phyloP scores from a whole-genome alignment of 768 basidiomycete genomes.

The Sarcodon aspratus region DNA sequence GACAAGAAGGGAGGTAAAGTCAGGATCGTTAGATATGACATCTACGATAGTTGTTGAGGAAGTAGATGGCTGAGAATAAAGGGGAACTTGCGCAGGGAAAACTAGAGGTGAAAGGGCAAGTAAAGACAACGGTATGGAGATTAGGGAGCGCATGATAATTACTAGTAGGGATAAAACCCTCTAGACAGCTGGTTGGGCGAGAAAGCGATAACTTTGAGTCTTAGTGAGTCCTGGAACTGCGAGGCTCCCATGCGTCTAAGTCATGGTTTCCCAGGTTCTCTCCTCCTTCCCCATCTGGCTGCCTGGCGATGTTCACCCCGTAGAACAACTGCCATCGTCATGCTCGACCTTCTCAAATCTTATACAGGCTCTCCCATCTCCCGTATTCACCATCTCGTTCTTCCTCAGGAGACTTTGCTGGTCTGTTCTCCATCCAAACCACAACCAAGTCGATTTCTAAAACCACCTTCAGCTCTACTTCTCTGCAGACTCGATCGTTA shows the following conservation, averaged over 20 bases:
- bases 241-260: neutral
- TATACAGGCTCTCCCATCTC: constrained; percentile 42
- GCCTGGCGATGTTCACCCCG: neutral
- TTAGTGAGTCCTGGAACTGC: neutral
- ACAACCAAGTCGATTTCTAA: constrained; percentile 1
- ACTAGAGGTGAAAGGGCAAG: constrained; percentile 20
- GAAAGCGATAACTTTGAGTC: no score
- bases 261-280: neutral
- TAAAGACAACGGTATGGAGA: constrained; percentile 23
- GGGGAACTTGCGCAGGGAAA: constrained; percentile 22
- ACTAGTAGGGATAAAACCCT: no score
- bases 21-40: constrained; percentile 58
- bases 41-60: constrained; percentile 63
- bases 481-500: constrained; percentile 56
- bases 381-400: constrained; percentile 43
- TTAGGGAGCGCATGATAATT: constrained; percentile 20
- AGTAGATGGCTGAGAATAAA: constrained; percentile 10
- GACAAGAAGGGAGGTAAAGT: constrained; percentile 64
- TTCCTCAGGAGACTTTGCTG: constrained; percentile 44
- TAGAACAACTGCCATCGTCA: constrained; percentile 9
- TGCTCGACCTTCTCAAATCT: constrained; percentile 35
- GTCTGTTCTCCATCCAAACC: constrained; percentile 28
- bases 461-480: constrained; percentile 45
- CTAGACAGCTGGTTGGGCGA: no score
- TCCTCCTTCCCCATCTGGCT: neutral